These are phyloP conservation scores for Micromonas commoda DNA, from an alignment of 139 green algal species.

Conservation along the genomic window DNA sequence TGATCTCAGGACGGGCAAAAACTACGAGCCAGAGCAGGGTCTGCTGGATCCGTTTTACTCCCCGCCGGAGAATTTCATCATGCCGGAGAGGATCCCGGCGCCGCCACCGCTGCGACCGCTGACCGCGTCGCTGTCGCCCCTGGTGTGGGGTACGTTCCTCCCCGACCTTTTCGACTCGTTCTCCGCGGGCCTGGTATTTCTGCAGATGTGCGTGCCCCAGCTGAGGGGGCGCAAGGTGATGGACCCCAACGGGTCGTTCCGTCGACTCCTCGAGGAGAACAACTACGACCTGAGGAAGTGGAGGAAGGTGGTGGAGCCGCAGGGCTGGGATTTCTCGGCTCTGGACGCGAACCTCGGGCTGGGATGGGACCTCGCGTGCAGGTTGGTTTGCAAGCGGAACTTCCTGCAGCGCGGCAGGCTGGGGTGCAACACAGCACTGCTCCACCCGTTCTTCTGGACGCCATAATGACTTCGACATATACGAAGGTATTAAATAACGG, in stretches of 20 bases:
- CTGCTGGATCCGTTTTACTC: slow-evolving; percentile 50
- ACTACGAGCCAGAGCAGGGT: slow-evolving; percentile 50
- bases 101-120: slow-evolving; percentile 34
- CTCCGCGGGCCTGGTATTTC: slow-evolving; percentile 44
- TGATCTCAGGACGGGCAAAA: slow-evolving; percentile 48
- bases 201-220: slow-evolving; percentile 35
- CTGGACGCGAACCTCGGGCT: slow-evolving; percentile 41
- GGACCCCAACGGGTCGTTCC: slow-evolving; percentile 17
- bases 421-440: slow-evolving; percentile 29
- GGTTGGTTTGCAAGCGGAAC: slow-evolving; percentile 34
- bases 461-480: neutral
- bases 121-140: slow-evolving; percentile 39
- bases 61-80: slow-evolving; percentile 49
- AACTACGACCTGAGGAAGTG: slow-evolving; percentile 46
- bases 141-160: slow-evolving; percentile 45
- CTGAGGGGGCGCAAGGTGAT: slow-evolving; percentile 11
- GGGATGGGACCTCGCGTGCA: slow-evolving; percentile 45
- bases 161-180: slow-evolving; percentile 55
- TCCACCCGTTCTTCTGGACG: slow-evolving; percentile 41
- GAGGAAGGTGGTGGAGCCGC: neutral
- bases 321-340: slow-evolving; percentile 36
- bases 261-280: neutral
- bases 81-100: slow-evolving; percentile 39
- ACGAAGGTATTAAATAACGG: neutral
- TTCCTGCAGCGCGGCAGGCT: slow-evolving; percentile 29